Evolutionary conservation across 805 yeast genomes (phyloP), one percentile per base, ranked within the genome.

Genomic region (Nakazawaea peltata): DNA sequence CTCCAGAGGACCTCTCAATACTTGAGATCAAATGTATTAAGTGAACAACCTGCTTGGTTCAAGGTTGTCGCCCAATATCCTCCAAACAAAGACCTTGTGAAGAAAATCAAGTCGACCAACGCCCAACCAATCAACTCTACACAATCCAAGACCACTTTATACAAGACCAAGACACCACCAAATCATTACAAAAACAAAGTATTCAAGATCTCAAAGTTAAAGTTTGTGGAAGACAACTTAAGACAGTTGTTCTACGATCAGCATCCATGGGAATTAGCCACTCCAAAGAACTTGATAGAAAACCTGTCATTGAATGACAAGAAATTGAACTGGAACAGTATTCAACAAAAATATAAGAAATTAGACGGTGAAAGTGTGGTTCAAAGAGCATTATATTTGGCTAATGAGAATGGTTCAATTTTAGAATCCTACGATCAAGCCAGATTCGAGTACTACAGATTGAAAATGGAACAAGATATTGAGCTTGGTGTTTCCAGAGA

Each of bases 231-330:
- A 57, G 98, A 92, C 58, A 76, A 80, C 47, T 59, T 92, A 46
- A 75, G 98, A 62, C 67, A 72, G 31, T 65, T 82, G 17, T 92
- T 92, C 51, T 90, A 80, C 57, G 76, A 77, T 40, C 96, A 88
- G 54, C 98, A 92, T 59, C 98, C 98, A 5, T 92, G 98, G 98
- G 98, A 92, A 59, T 65, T 88, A 36, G 85, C 97, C 2, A 73
- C 94, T 46, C 96, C 97, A 11, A 84, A 83, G 53, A 68, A 75
- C 19, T 60, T 92, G 45, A 69, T 87, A 30, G 98, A 92, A 56
- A 82, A 77, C 48, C 67, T 69, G 25, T 84, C 82, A 6, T 63
- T 69, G 29, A 25, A 40, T 15, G 85, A 81, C 30, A 48, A 56
- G 3, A 50, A 54, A 6, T 65, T 67, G 39, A 86, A 92, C 56